phyloP scores from a whole-genome alignment of 345 rosid genomes.

The Hibiscus trionum region DNA sequence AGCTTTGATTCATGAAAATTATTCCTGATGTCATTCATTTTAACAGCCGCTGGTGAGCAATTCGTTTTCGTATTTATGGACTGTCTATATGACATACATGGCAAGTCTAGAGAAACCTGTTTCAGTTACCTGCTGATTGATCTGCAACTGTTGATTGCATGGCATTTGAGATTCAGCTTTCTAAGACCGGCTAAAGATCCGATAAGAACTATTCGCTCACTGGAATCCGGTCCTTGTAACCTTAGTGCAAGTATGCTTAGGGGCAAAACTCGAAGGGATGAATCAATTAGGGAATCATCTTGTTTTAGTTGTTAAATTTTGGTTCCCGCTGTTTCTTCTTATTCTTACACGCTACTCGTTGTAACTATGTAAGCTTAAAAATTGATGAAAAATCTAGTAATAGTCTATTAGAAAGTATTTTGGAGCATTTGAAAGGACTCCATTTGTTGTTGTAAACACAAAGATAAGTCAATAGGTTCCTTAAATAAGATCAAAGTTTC shows the following conservation, averaged over 20 bases:
- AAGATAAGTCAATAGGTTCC: too few relatives aligned
- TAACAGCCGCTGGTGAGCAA: constrained; percentile 87
- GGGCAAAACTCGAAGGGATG: constrained; percentile 46
- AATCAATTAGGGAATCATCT: constrained; percentile 19
- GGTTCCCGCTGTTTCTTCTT: background rate
- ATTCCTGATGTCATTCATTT: constrained; percentile 4
- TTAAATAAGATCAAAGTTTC: too few relatives aligned
- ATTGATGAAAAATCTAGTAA: background rate
- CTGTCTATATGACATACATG: constrained; percentile 81
- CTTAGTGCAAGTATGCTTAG: background rate
- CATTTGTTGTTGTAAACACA: background rate
- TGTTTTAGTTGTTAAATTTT: background rate
- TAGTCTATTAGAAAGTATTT: background rate
- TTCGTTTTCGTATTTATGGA: constrained; percentile 87
- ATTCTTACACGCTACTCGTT: background rate
- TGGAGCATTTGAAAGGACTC: background rate
- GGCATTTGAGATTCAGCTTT: background rate
- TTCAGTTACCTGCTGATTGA: constrained; percentile 25
- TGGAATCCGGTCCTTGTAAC: background rate
- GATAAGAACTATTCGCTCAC: background rate
- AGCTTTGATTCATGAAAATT: background rate
- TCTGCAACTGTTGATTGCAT: background rate
- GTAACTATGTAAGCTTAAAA: background rate
- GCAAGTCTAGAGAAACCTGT: constrained; percentile 58
- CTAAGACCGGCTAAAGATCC: background rate